Percentiles rank a stretch among this genome's conserved stretches.
Evolutionary conservation across 1,284 basidiomycete genomes (phyloP).

Genomic region (Grifola frondosa): DNA sequence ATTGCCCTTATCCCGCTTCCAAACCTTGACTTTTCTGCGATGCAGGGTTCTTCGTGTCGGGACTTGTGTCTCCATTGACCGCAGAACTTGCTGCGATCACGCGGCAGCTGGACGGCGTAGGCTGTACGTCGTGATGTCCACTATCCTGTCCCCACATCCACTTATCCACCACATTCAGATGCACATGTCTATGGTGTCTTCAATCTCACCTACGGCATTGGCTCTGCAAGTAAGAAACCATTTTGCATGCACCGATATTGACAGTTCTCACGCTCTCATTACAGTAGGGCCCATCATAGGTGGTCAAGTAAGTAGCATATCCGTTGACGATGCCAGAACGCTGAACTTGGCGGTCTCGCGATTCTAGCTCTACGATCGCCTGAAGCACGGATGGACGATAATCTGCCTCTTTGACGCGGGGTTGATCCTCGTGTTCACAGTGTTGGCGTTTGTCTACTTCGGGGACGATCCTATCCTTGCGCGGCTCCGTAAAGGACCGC

Average conservation of each 20-base stretch:
- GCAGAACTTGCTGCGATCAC: slow-evolving; percentile 64
- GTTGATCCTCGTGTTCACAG: slow-evolving; percentile 39
- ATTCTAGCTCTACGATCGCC: slow-evolving; percentile 55
- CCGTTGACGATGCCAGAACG: neutral
- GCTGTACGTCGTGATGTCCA: slow-evolving; percentile 47
- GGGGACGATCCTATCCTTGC: too few relatives aligned
- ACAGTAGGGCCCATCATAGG: slow-evolving; percentile 68
- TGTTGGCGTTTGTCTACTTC: slow-evolving; percentile 44
- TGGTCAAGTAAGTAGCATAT: slow-evolving; percentile 49
- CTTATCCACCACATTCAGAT: slow-evolving; percentile 39
- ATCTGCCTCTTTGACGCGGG: slow-evolving; percentile 48
- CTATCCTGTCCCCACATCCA: slow-evolving; percentile 13
- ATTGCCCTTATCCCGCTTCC: neutral
- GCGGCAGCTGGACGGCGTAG: slow-evolving; percentile 54
- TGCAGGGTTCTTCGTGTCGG: slow-evolving; percentile 60
- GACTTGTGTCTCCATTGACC: slow-evolving; percentile 56
- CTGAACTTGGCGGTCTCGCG: slow-evolving; percentile 3
- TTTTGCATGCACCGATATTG: neutral
- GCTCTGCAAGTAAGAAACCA: slow-evolving; percentile 45
- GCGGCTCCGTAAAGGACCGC: too few relatives aligned
- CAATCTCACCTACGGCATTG: slow-evolving; percentile 67
- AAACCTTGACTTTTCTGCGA: slow-evolving; percentile 5
- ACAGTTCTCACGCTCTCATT: slow-evolving; percentile 8
- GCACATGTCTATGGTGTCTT: slow-evolving; percentile 69
- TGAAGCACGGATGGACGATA: slow-evolving; percentile 54